Evolutionary conservation across 306 rosid genomes (phyloP).

Genomic region (Cercis canadensis): DNA sequence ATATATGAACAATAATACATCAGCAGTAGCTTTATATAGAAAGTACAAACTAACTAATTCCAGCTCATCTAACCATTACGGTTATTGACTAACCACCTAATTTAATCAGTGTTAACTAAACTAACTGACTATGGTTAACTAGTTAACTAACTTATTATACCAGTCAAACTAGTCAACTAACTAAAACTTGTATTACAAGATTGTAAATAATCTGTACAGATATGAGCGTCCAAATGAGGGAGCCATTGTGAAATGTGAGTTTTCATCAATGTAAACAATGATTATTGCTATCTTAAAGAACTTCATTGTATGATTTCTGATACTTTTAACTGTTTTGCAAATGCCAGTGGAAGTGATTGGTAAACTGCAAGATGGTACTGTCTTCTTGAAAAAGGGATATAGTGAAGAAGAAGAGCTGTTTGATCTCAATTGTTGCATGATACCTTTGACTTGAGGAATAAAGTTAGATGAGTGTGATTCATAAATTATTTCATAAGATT

Average conservation of each 20-base stretch:
- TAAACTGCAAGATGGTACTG: constrained; percentile 83
- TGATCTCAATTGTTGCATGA: no score
- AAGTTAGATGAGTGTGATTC: constrained; percentile 1
- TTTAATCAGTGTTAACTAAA: no score
- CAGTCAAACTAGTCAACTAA: no score
- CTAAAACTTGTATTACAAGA: no score
- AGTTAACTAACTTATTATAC: no score
- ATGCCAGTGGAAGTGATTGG: constrained; percentile 77
- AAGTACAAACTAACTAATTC: no score
- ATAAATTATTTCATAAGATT: background rate
- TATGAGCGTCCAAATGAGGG: constrained; percentile 96
- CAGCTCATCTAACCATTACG: no score
- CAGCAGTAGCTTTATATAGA: no score
- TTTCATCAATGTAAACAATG: constrained; percentile 1
- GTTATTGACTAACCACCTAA: no score
- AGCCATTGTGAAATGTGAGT: constrained; percentile 69
- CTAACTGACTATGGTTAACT: no score
- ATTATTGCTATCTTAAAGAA: background rate
- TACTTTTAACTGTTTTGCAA: background rate
- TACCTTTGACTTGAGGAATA: background rate
- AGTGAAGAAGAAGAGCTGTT: constrained; percentile 66
- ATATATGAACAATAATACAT: no score
- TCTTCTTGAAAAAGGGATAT: constrained; percentile 70
- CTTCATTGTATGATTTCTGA: constrained; percentile 3
- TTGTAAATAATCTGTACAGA: no score